A percentile compares a stretch with the other conserved stretches of the same genome.
Evolutionary conservation across 257 asterid species (phyloP).

Genomic region (Solanum boliviense): DNA sequence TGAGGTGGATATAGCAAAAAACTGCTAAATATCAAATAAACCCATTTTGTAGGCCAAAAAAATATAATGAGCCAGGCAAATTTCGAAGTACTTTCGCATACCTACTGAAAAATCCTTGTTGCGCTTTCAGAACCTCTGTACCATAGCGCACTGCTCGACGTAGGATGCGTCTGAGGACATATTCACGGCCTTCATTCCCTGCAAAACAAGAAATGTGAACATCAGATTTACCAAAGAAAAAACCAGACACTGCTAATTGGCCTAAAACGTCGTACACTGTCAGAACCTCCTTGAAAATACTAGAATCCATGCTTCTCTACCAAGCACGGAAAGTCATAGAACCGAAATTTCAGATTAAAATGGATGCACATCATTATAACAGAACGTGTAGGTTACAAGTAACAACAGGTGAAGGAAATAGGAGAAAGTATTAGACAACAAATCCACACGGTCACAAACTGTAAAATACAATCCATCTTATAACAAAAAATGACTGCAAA

Average conservation of each 20-base stretch:
- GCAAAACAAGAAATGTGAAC: slow-evolving; percentile 7
- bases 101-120: slow-evolving; percentile 82
- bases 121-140: slow-evolving; percentile 84
- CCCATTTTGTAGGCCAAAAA: background rate
- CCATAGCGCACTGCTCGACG: slow-evolving; percentile 99
- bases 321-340: background rate
- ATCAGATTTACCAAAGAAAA: background rate
- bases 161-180: slow-evolving; percentile 88
- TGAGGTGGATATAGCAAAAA: background rate
- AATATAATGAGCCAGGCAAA: background rate
- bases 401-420: background rate
- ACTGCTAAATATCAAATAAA: background rate
- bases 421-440: background rate
- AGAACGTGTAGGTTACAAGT: background rate
- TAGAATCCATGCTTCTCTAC: background rate
- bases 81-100: slow-evolving; percentile 15
- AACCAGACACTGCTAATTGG: background rate
- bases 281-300: background rate
- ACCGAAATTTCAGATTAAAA: background rate
- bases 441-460: background rate
- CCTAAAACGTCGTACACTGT: background rate
- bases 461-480: background rate
- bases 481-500: background rate
- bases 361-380: background rate
- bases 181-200: slow-evolving; percentile 99